These are phyloP conservation scores for Colletotrichum trifolii DNA, from an alignment of 2,329 filamentous ascomycete genomes.

Conservation along the genomic window DNA sequence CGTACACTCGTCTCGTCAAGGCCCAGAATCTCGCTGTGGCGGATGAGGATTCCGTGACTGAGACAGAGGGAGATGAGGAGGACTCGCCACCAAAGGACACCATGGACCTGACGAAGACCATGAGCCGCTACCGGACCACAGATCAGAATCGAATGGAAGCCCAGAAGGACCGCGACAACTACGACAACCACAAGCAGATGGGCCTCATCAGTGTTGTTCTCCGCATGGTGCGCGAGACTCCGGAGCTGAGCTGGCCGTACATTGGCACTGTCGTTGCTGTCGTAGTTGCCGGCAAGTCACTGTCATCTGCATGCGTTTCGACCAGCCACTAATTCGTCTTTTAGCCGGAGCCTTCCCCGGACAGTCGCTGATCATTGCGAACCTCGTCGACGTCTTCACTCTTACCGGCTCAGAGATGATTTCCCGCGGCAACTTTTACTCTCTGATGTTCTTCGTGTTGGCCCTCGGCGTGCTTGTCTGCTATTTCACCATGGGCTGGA, in stretches of 20 bases:
- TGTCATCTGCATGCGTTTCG: too few relatives aligned
- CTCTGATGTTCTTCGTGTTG: conserved; percentile 65
- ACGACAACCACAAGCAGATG: conserved; percentile 46
- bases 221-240: conserved; percentile 51
- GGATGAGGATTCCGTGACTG: conserved; percentile 36
- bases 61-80: conserved; percentile 42
- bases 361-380: conserved; percentile 56
- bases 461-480: conserved; percentile 56
- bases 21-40: conserved; percentile 50
- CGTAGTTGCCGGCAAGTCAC: conserved; percentile 42
- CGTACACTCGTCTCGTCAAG: conserved; percentile 64
- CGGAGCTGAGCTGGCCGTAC: conserved; percentile 49
- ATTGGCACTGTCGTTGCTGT: conserved; percentile 46
- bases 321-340: neutral
- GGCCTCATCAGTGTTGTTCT: conserved; percentile 45
- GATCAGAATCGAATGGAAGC: conserved; percentile 45
- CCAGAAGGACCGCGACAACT: conserved; percentile 51
- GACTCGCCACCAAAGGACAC: conserved; percentile 20
- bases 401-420: conserved; percentile 46
- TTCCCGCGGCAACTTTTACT: conserved; percentile 61
- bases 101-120: conserved; percentile 42
- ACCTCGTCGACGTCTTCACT: conserved; percentile 55
- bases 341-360: conserved; percentile 52
- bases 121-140: conserved; percentile 46
- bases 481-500: conserved; percentile 54